phyloP scores from a whole-genome alignment of 345 rosid genomes.

The Hibiscus trionum region DNA sequence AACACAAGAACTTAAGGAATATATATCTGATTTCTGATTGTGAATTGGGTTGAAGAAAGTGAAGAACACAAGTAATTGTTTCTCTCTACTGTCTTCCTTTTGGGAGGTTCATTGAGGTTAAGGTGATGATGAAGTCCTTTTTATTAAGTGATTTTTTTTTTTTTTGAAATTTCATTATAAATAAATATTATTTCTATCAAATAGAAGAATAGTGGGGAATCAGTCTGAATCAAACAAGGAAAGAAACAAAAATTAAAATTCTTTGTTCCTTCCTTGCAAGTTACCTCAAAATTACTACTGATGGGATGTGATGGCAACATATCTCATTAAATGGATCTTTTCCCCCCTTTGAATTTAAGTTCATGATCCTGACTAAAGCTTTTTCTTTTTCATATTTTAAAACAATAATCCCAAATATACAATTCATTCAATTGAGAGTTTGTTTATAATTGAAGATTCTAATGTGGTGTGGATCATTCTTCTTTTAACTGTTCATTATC shows the following conservation, averaged over 20 bases:
- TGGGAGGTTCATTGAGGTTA: too few species aligned
- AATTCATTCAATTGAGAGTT: background rate
- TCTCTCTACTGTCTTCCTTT: too few species aligned
- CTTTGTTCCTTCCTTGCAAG: background rate
- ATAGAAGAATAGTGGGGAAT: background rate
- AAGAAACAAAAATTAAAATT: background rate
- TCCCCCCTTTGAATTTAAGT: background rate
- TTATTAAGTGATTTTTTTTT: too few species aligned
- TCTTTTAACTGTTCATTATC: background rate
- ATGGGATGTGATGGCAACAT: background rate
- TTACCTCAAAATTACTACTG: background rate
- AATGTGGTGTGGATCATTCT: too few species aligned
- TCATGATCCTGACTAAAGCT: background rate
- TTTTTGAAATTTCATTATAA: background rate
- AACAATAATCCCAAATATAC: background rate
- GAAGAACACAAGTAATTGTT: too few species aligned
- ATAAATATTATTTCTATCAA: background rate
- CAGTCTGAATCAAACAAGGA: background rate
- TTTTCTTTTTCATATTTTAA: background rate
- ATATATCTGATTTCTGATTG: too few species aligned
- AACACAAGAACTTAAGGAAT: too few species aligned
- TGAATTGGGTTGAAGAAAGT: too few species aligned
- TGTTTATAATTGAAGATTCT: background rate
- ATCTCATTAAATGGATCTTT: background rate
- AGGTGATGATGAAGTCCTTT: too few species aligned